These are phyloP conservation scores for Nakazawaea ernobii DNA, from an alignment of 805 yeast species.

Conservation along the genomic window DNA sequence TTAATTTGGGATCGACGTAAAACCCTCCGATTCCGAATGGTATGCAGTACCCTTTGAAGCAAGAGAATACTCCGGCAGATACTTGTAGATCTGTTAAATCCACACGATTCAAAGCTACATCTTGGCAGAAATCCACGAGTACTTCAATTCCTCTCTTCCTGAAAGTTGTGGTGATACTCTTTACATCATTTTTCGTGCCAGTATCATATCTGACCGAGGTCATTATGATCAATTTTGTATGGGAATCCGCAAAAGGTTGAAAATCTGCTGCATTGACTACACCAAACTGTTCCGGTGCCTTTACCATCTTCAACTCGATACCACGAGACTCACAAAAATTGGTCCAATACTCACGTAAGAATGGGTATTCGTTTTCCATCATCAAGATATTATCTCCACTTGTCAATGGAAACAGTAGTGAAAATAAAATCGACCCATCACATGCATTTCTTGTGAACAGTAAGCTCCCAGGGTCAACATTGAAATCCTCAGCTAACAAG, in stretches of 20 bases:
- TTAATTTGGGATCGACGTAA: constrained; percentile 1
- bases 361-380: constrained; percentile 1
- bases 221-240: constrained; percentile 4
- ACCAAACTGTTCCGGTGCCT: not conserved
- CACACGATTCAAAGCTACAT: constrained; percentile 8
- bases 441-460: not conserved
- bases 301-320: not conserved
- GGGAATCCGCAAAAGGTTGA: not conserved
- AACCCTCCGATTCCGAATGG: constrained; percentile 17
- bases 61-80: constrained; percentile 7
- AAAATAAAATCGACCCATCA: not conserved
- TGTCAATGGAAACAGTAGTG: not conserved
- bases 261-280: not conserved
- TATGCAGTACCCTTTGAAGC: constrained; percentile 2
- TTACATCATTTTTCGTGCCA: constrained; percentile 9
- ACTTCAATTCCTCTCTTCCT: constrained; percentile 10
- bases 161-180: not conserved
- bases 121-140: constrained; percentile 12
- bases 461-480: not conserved
- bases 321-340: not conserved
- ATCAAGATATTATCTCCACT: constrained; percentile 1
- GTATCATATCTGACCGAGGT: constrained; percentile 6
- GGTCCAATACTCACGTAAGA: not conserved
- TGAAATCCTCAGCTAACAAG: not conserved
- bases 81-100: constrained; percentile 6